Percentiles rank a stretch among this genome's conserved stretches.
These are phyloP conservation scores for Dioscorea cayenensis DNA, from an alignment of 116 monocot species.

Conservation along the genomic window DNA sequence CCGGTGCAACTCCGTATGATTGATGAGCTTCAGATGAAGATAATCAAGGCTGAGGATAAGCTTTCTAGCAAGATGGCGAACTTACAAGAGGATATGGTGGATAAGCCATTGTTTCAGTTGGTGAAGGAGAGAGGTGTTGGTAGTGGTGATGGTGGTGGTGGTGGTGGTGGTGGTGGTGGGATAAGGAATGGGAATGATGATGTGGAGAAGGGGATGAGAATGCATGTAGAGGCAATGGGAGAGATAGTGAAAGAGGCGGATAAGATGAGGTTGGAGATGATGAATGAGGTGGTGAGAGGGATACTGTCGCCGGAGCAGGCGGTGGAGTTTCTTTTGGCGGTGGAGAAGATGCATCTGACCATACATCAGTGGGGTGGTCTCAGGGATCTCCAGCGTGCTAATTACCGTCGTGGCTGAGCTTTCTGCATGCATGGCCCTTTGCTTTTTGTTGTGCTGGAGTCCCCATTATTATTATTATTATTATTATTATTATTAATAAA, in stretches of 20 bases:
- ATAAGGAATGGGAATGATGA: neutral
- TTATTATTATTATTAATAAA: too few species aligned
- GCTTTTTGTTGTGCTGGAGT: too few species aligned
- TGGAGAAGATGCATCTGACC: slow-evolving; percentile 46
- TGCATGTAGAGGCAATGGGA: slow-evolving; percentile 9
- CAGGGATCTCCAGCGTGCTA: neutral
- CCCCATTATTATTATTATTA: too few species aligned
- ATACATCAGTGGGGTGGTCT: slow-evolving; percentile 25
- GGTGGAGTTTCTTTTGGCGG: slow-evolving; percentile 31
- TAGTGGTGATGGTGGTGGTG: too few species aligned
- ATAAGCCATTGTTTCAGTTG: slow-evolving; percentile 33
- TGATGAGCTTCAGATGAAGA: slow-evolving; percentile 29
- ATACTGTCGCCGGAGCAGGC: slow-evolving; percentile 42
- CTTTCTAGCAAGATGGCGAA: slow-evolving; percentile 16
- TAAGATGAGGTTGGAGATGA: slow-evolving; percentile 29
- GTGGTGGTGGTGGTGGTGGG: too few species aligned
- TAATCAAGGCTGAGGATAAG: slow-evolving; percentile 22
- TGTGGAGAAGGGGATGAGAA: slow-evolving; percentile 15
- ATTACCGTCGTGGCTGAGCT: too few species aligned
- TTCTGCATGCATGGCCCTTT: too few species aligned
- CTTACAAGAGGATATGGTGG: slow-evolving; percentile 47
- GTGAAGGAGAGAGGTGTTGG: neutral
- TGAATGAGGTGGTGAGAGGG: slow-evolving; percentile 18
- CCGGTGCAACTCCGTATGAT: slow-evolving; percentile 13
- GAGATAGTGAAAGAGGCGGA: slow-evolving; percentile 41